Percentiles rank a stretch among this genome's conserved stretches.
Evolutionary conservation across 768 basidiomycete species (phyloP).

Genomic region (Rhodotorula toruloides): DNA sequence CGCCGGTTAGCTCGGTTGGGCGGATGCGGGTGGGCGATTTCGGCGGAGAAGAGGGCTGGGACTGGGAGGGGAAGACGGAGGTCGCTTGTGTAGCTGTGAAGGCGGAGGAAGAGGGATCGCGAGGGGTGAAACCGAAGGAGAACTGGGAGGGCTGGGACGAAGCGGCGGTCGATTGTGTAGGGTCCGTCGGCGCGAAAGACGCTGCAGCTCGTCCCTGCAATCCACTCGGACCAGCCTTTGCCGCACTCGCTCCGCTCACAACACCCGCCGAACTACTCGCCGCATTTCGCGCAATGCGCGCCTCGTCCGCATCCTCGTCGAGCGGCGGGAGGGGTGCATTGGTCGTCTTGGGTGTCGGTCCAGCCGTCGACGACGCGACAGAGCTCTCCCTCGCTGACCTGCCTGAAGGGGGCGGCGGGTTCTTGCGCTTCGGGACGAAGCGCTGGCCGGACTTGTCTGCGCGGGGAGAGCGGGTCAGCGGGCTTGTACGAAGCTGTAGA

Average conservation of each 20-base stretch:
- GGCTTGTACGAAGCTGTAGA: background rate
- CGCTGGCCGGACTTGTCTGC: slow-evolving; percentile 22
- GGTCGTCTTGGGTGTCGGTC: background rate
- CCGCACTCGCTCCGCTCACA: background rate
- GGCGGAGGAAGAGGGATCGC: slow-evolving; percentile 1
- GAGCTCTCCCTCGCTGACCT: background rate
- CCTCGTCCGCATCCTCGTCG: background rate
- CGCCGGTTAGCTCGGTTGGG: background rate
- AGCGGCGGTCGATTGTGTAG: background rate
- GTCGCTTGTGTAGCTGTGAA: background rate
- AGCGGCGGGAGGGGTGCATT: background rate
- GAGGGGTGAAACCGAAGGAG: slow-evolving; percentile 14
- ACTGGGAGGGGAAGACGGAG: slow-evolving; percentile 4
- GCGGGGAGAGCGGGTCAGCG: background rate
- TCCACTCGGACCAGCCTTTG: no score
- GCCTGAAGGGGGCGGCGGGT: background rate
- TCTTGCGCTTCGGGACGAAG: slow-evolving; percentile 30
- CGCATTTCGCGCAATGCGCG: no score
- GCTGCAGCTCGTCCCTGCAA: background rate
- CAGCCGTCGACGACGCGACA: background rate
- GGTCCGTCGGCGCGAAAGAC: background rate
- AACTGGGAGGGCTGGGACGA: background rate
- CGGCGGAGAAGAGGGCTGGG: background rate
- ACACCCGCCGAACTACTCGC: no score
- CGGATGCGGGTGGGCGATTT: background rate